A percentile compares a stretch with the other conserved stretches of the same genome.
Conservation (phyloP, 2,329 filamentous ascomycete genomes). For the Orbilia brochopaga region DNA sequence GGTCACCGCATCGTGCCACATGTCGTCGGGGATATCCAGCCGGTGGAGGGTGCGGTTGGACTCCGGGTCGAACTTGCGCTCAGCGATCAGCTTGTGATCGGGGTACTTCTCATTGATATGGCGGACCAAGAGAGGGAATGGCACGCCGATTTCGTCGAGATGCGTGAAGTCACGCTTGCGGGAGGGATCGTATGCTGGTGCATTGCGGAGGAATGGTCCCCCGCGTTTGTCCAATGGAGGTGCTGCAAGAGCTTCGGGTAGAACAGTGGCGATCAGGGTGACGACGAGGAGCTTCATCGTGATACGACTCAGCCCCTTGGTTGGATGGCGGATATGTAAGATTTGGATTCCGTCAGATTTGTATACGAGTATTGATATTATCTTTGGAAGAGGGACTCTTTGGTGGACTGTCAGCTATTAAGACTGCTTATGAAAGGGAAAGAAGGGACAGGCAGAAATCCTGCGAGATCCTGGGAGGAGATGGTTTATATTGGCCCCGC, state of each 20-base stretch:
- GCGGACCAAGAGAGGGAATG: conserved; percentile 8
- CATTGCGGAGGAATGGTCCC: conserved; percentile 1
- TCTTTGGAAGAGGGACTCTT: no score
- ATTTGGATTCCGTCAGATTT: no score
- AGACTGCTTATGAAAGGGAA: no score
- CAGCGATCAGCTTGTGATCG: conserved; percentile 18
- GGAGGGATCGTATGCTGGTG: conserved; percentile 17
- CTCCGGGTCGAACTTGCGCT: neutral
- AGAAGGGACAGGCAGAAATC: no score
- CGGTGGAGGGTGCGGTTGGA: conserved; percentile 6
- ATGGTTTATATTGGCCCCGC: neutral
- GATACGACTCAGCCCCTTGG: neutral
- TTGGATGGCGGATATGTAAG: no score
- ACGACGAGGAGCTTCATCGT: conserved; percentile 9
- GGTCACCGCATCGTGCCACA: conserved; percentile 20
- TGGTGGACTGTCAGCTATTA: no score
- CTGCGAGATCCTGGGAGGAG: neutral
- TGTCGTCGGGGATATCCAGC: conserved; percentile 30
- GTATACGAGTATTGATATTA: no score
- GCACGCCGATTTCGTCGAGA: conserved; percentile 33
- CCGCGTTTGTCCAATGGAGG: neutral
- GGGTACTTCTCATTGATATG: conserved; percentile 21
- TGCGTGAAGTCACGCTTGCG: conserved; percentile 16
- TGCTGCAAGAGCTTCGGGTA: conserved; percentile 1
- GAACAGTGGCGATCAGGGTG: conserved; percentile 9